Evolutionary conservation across 768 basidiomycete genomes (phyloP), one percentile per base, ranked within the genome.

Genomic region (Hypholoma fasciculare): DNA sequence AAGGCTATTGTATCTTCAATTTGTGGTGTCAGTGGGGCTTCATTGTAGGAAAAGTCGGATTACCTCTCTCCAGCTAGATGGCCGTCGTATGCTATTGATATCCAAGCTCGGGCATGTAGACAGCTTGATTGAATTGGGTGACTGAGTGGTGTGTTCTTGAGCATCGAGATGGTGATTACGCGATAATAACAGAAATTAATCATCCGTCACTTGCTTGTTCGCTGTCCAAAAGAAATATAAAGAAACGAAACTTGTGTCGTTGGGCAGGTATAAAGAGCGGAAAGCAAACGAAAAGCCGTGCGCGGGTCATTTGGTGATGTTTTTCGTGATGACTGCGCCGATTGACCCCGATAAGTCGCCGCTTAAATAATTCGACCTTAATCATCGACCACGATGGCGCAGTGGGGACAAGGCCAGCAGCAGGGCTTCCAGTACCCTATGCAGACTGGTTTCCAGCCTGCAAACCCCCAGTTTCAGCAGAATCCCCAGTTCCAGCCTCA

Each of bases 321-420:
- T 49, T 37, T 27, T 16, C 3, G 38, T 49, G 48, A 26, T 30
- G 47, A 19, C 30, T 34, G 34, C 23, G 51, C 40, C 47, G 44
- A 38, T 26, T 11, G 47, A 38, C 48, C 27, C 58, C 50, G 46
- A 26, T 37, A 27, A 44, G 59, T 64, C 66, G 60, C 46, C 60
- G 61, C 58, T 39, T 57, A 36, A 60, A 61, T 64, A 50, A 51
- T 20, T 46, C 44, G 56, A 60, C 52, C 59, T 68, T 62, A 27
- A 37, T 54, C 57, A 63, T 57, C 43, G 67, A 73, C 68, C 67
- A 76, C 65, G 68, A 92, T 92, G 90, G 83, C 89, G 66, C 89
- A 90, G 73, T 92, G 90, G 89, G 81, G 79, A 40, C 83, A 84
- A 67, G 80, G 79, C 52, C 88, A 86, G 71, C 88, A 86, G 71